Evolutionary conservation across 768 basidiomycete species (phyloP).

Genomic region (Pleurotus sapidus): DNA sequence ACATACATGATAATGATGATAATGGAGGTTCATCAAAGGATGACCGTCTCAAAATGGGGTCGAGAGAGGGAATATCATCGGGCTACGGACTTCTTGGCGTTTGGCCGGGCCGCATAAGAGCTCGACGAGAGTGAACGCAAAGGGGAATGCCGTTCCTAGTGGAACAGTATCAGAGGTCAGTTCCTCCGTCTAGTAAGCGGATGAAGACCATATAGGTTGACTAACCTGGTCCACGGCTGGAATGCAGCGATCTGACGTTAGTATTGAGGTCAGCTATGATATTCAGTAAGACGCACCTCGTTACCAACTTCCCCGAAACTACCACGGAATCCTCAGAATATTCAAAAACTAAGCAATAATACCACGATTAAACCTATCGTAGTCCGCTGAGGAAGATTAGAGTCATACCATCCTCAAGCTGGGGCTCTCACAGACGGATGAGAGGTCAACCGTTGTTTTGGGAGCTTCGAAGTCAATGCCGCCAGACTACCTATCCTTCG

Average conservation of each 20-base stretch:
- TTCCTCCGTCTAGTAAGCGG: not conserved
- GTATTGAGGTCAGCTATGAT: not conserved
- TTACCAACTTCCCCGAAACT: constrained; percentile 67
- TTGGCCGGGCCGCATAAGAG: constrained; percentile 62
- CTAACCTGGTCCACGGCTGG: constrained; percentile 71
- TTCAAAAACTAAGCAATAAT: constrained; percentile 51
- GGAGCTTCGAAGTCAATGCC: constrained; percentile 59
- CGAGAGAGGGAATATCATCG: constrained; percentile 69
- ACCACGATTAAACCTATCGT: not conserved
- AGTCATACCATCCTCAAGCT: constrained; percentile 51
- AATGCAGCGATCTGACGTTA: not conserved
- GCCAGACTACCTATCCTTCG: constrained; percentile 56
- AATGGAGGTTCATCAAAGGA: not conserved
- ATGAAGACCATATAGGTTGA: not conserved
- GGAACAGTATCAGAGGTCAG: not conserved
- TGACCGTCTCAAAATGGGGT: constrained; percentile 34
- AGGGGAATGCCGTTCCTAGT: constrained; percentile 72
- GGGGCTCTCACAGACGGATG: constrained; percentile 65
- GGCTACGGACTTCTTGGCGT: constrained; percentile 55
- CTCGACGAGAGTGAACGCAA: constrained; percentile 76
- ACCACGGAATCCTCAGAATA: constrained; percentile 77
- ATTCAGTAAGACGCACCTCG: constrained; percentile 48
- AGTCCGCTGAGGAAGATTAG: too few relatives aligned
- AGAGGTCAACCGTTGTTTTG: constrained; percentile 68
- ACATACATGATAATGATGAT: constrained; percentile 39